phyloP scores from a whole-genome alignment of 2,329 filamentous ascomycete genomes.

The Emergomyces orientalis region DNA sequence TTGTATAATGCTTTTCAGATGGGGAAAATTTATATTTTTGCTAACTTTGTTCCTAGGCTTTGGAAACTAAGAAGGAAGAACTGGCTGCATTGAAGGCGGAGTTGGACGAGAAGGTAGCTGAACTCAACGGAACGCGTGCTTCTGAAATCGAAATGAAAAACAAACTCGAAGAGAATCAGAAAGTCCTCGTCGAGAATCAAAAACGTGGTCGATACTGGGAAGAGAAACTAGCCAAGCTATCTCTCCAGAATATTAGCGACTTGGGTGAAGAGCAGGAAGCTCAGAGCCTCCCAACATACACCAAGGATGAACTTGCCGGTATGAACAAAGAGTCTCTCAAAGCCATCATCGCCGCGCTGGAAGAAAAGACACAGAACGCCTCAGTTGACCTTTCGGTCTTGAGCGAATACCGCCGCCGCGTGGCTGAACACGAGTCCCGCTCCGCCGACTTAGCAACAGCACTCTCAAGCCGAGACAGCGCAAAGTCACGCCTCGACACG shows the following conservation, averaged over 20 bases:
- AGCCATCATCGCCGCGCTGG: slow-evolving; percentile 54
- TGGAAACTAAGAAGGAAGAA: slow-evolving; percentile 71
- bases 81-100: slow-evolving; percentile 71
- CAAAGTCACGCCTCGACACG: slow-evolving; percentile 88
- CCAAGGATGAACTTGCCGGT: slow-evolving; percentile 56
- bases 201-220: slow-evolving; percentile 78
- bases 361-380: slow-evolving; percentile 72
- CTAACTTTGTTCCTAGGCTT: slow-evolving; percentile 37
- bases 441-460: slow-evolving; percentile 77
- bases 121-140: slow-evolving; percentile 80
- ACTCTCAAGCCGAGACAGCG: slow-evolving; percentile 66
- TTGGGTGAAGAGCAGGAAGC: slow-evolving; percentile 47
- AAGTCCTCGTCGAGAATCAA: slow-evolving; percentile 75
- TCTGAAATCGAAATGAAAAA: slow-evolving; percentile 97
- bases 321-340: slow-evolving; percentile 56
- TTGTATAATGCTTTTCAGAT: slow-evolving; percentile 13
- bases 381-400: slow-evolving; percentile 84
- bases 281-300: slow-evolving; percentile 61
- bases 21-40: neutral
- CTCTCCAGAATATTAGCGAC: slow-evolving; percentile 70
- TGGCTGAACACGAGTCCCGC: slow-evolving; percentile 70
- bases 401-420: slow-evolving; percentile 75
- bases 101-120: slow-evolving; percentile 73
- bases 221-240: slow-evolving; percentile 77
- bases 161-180: slow-evolving; percentile 93